Percentiles rank a stretch among this genome's conserved stretches.
Conservation (phyloP, 306 rosid genomes). For the Erythrophleum fordii region DNA sequence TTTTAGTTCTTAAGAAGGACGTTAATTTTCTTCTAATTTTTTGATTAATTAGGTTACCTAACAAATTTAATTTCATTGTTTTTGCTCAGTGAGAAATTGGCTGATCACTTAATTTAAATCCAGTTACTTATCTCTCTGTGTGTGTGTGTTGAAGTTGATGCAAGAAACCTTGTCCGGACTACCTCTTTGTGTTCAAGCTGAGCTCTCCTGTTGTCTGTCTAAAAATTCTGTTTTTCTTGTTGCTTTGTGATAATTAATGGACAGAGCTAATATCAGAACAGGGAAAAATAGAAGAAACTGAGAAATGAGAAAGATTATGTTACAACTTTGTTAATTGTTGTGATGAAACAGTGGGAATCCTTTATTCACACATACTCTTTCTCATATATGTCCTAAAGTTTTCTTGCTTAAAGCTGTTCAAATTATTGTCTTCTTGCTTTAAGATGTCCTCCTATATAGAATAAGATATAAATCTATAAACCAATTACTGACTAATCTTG, state of each 20-base stretch:
- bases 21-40: not conserved
- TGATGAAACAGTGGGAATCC: slow-evolving; percentile 14
- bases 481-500: slow-evolving; percentile 31
- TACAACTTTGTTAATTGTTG: slow-evolving; percentile 6
- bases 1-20: not conserved
- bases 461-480: slow-evolving; percentile 15
- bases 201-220: slow-evolving; percentile 10
- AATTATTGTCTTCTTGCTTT: slow-evolving; percentile 2
- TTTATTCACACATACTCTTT: not conserved
- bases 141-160: not conserved
- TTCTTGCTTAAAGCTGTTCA: slow-evolving; percentile 18
- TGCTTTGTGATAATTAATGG: not conserved
- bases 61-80: slow-evolving; percentile 15
- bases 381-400: slow-evolving; percentile 6
- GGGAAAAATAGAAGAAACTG: slow-evolving; percentile 20
- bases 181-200: slow-evolving; percentile 9
- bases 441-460: not conserved
- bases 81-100: slow-evolving; percentile 15
- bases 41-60: not conserved
- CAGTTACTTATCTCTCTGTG: not conserved
- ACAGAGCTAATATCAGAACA: slow-evolving; percentile 1
- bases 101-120: not conserved
- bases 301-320: slow-evolving; percentile 18
- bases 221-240: not conserved
- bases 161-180: not conserved